These are phyloP conservation scores for Heliamphora exappendiculata DNA, from an alignment of 148 eudicot genomes.

Conservation along the genomic window DNA sequence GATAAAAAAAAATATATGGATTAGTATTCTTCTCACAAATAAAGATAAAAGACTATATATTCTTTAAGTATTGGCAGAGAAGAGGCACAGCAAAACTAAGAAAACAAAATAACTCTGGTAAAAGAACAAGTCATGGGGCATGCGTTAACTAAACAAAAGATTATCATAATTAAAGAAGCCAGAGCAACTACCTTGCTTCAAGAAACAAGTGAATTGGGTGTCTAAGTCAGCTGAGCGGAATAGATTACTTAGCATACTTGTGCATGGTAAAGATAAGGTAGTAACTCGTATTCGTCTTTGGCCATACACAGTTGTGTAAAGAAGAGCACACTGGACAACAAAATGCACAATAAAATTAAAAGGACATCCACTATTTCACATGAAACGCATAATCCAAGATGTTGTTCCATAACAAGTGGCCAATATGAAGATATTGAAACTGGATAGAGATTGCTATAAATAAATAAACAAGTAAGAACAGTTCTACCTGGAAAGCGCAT, in stretches of 20 bases:
- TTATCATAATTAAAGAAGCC: background rate
- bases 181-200: slow-evolving; percentile 72
- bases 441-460: background rate
- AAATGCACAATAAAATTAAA: background rate
- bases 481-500: slow-evolving; percentile 79
- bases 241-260: slow-evolving; percentile 70
- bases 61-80: background rate
- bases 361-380: background rate
- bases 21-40: slow-evolving; percentile 11
- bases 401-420: background rate
- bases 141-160: background rate
- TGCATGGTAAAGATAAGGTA: slow-evolving; percentile 86
- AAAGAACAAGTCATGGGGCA: background rate
- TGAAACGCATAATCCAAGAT: background rate
- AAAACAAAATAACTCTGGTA: background rate
- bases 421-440: background rate
- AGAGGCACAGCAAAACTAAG: background rate
- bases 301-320: slow-evolving; percentile 90
- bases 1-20: slow-evolving; percentile 12
- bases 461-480: background rate
- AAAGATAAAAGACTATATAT: background rate
- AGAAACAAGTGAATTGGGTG: slow-evolving; percentile 82
- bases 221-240: slow-evolving; percentile 95
- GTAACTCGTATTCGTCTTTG: slow-evolving; percentile 92
- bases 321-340: slow-evolving; percentile 75